Percentiles rank a stretch among this genome's conserved stretches.
Evolutionary conservation across 2,329 filamentous ascomycete species (phyloP).

Genomic region (Penicillium sp.): DNA sequence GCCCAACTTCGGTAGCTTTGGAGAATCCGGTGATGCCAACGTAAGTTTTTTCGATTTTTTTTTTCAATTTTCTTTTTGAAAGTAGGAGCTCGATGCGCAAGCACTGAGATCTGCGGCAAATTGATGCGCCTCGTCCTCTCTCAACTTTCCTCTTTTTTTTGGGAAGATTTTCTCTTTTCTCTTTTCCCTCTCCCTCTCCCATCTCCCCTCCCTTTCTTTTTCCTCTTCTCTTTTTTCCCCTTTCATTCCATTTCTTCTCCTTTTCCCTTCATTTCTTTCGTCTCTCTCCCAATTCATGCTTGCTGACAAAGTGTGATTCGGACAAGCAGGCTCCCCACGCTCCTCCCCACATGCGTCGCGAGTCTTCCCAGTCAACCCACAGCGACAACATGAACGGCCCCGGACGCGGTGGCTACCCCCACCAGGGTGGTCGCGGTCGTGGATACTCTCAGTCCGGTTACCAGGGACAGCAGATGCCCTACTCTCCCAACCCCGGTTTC

Average conservation of each 20-base stretch:
- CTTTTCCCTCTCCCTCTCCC: too few species aligned
- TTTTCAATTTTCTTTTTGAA: neutral
- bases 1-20: slow-evolving; percentile 80
- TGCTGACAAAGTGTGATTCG: slow-evolving; percentile 64
- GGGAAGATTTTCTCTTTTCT: neutral
- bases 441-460: slow-evolving; percentile 57
- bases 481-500: slow-evolving; percentile 57
- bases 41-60: slow-evolving; percentile 55
- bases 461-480: slow-evolving; percentile 52
- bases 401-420: slow-evolving; percentile 57
- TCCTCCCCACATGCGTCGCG: slow-evolving; percentile 77
- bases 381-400: slow-evolving; percentile 62
- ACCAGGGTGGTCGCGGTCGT: slow-evolving; percentile 58
- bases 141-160: neutral
- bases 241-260: neutral
- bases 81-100: neutral
- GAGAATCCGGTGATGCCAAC: slow-evolving; percentile 67
- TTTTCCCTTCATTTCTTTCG: slow-evolving; percentile 13
- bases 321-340: slow-evolving; percentile 59
- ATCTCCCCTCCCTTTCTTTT: too few species aligned
- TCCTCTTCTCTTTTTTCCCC: slow-evolving; percentile 13
- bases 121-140: neutral
- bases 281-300: slow-evolving; percentile 11
- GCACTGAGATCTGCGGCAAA: neutral
- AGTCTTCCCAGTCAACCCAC: slow-evolving; percentile 82